Conservation (phyloP, 2,329 filamentous ascomycete species). For the Paramyrothecium roridum region DNA sequence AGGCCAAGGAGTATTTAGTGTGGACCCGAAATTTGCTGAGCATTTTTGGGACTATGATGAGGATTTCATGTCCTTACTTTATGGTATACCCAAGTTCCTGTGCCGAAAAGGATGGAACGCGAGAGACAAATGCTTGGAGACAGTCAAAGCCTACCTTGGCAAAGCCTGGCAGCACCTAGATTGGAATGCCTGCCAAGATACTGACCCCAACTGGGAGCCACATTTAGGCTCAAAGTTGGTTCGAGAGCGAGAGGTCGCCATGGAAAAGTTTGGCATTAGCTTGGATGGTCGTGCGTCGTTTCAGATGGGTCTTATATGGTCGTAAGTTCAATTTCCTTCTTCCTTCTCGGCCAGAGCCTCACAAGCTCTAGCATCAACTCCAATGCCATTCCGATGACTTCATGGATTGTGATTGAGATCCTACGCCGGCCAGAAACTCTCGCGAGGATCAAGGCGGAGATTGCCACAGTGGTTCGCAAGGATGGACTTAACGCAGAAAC, state of each 20-base stretch:
- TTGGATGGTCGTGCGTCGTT: conserved; percentile 16
- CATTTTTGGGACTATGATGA: conserved; percentile 16
- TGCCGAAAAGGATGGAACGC: conserved; percentile 15
- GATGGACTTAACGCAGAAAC: no score
- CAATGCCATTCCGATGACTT: conserved; percentile 18
- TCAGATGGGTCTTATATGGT: conserved; percentile 18
- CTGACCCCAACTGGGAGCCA: conserved; percentile 13
- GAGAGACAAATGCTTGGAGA: conserved; percentile 13
- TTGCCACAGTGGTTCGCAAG: conserved; percentile 5
- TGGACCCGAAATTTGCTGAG: conserved; percentile 12
- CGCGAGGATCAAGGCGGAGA: conserved; percentile 9
- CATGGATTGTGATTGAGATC: conserved; percentile 17
- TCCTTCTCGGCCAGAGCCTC: background rate
- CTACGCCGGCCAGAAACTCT: conserved; percentile 13
- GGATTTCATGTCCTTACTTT: conserved; percentile 17
- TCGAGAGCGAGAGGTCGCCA: conserved; percentile 15
- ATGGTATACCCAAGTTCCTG: conserved; percentile 14
- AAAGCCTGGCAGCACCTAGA: conserved; percentile 11
- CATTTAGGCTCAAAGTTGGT: conserved; percentile 18
- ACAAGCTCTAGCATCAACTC: conserved; percentile 14
- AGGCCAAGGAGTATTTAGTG: conserved; percentile 8
- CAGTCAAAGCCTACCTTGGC: conserved; percentile 9
- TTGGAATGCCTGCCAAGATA: conserved; percentile 6
- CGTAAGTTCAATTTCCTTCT: conserved; percentile 1
- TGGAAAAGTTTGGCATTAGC: conserved; percentile 16